Evolutionary conservation across 768 basidiomycete species (phyloP), one percentile per base, ranked within the genome.

Genomic region (Myochromella boudieri): DNA sequence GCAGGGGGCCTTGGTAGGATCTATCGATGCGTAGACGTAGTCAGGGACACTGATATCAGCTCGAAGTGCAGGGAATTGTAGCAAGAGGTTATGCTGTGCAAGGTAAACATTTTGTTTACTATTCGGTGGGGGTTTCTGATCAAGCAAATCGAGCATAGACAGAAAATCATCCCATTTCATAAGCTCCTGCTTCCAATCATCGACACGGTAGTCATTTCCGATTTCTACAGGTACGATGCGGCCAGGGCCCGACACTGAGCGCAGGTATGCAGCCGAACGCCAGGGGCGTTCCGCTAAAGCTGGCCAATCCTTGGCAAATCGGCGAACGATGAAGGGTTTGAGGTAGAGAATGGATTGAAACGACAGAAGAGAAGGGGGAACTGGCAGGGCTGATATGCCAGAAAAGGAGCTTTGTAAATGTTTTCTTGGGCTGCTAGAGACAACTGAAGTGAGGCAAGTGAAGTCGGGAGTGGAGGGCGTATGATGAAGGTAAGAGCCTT

Each of bases 151-250:
- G 17, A 74, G 65, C 29, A 69, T 64, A 47, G 70, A 55, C 6
- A 97, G 70, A 61, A 98, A 94, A 1, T 71, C 73, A 27, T 87
- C 82, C 83, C 92, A 97, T 17, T 63, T 57, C 64, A 97, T 80
- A 44, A 98, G 70, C 53, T 68, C 67, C 63, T 95, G 95, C 1
- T 77, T 76, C 97, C 97, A 99, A 37, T 80, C 78, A 17, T 80
- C 78, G 9, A 73, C 68, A 22, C 90, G 82, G 65, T 98, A 98
- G 60, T 94, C 87, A 26, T 66, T 64, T 11, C 95, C 95, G 14
- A 97, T 68, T 66, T 98, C 95, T 6, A 98, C 84, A 4, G 95
- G 97, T 1, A 98, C 87, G 4, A 91, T 68, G 17, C 97, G 77
- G 1, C 88, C 94, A 33, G 79, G 80, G 11, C 97, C 97, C 2